Evolutionary conservation across 768 basidiomycete genomes (phyloP).

Genomic region (Pleurotus salmoneostramineus): DNA sequence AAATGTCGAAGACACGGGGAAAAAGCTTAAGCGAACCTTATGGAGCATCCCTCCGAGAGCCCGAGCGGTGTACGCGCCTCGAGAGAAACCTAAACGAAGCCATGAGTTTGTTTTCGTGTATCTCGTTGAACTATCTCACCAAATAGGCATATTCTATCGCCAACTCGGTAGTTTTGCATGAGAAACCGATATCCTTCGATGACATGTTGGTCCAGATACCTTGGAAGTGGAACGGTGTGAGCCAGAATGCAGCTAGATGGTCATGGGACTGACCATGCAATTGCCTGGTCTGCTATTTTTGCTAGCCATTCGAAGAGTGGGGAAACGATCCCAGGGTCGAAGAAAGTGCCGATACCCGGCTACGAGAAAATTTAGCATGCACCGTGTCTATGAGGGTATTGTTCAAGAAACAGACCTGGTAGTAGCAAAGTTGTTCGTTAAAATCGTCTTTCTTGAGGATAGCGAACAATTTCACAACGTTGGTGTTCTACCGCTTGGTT

Average conservation of each 20-base stretch:
- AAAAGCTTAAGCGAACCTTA: slow-evolving; percentile 40
- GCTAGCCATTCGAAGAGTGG: slow-evolving; percentile 58
- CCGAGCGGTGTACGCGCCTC: slow-evolving; percentile 63
- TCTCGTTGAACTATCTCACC: slow-evolving; percentile 29
- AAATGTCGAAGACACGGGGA: not conserved
- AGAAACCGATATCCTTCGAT: slow-evolving; percentile 74
- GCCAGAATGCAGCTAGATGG: not conserved
- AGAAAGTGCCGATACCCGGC: slow-evolving; percentile 50
- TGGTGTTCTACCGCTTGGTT: slow-evolving; percentile 45
- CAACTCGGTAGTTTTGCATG: slow-evolving; percentile 73
- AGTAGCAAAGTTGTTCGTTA: slow-evolving; percentile 61
- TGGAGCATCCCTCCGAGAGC: slow-evolving; percentile 73
- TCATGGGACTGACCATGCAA: slow-evolving; percentile 56
- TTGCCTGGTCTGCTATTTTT: slow-evolving; percentile 58
- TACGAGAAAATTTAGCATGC: slow-evolving; percentile 30
- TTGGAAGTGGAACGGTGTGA: slow-evolving; percentile 17
- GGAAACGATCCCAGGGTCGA: slow-evolving; percentile 60
- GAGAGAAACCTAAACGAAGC: slow-evolving; percentile 59
- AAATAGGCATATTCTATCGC: slow-evolving; percentile 74
- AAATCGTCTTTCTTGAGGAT: slow-evolving; percentile 60
- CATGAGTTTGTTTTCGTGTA: not conserved
- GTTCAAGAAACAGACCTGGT: slow-evolving; percentile 47
- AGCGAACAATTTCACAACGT: slow-evolving; percentile 66
- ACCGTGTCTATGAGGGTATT: not conserved
- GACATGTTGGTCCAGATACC: slow-evolving; percentile 71